A percentile compares a stretch with the other conserved stretches of the same genome.
These are phyloP conservation scores for Hymenoscyphus occultus DNA, from an alignment of 2,329 filamentous ascomycete species.

Conservation along the genomic window DNA sequence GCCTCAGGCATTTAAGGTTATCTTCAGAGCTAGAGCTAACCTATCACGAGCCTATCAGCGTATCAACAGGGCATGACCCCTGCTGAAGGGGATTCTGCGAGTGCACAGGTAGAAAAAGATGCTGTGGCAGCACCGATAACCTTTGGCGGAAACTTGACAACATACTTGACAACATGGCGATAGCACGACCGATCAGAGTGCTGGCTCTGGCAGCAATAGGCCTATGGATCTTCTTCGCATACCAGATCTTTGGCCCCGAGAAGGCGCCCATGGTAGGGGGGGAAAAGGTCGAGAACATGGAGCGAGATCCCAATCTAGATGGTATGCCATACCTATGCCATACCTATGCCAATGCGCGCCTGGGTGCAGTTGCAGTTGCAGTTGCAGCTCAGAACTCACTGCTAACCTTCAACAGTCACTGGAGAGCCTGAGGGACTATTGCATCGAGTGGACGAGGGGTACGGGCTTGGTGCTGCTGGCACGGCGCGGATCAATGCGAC, in stretches of 20 bases:
- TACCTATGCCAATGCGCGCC: conserved; percentile 35
- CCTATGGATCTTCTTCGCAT: conserved; percentile 75
- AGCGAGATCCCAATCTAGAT: conserved; percentile 81
- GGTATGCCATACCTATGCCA: conserved; percentile 48
- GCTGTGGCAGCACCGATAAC: conserved; percentile 7
- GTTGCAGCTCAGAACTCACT: background rate
- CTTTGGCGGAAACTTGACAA: conserved; percentile 12
- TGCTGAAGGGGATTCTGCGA: conserved; percentile 16
- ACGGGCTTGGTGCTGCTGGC: conserved; percentile 70
- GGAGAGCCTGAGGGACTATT: conserved; percentile 78
- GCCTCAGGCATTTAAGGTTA: background rate
- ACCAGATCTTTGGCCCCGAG: conserved; percentile 66
- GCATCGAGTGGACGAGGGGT: conserved; percentile 70
- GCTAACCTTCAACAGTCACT: conserved; percentile 57
- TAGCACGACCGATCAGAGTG: conserved; percentile 80
- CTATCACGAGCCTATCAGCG: conserved; percentile 11
- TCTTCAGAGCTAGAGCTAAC: conserved; percentile 9
- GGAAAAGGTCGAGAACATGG: conserved; percentile 56
- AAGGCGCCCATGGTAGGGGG: conserved; percentile 41
- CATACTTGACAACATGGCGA: conserved; percentile 60
- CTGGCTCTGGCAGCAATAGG: conserved; percentile 68
- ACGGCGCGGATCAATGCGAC: conserved; percentile 90
- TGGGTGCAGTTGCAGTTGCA: too few species aligned
- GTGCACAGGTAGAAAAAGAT: conserved; percentile 12
- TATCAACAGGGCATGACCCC: background rate